phyloP scores from a whole-genome alignment of 2,329 filamentous ascomycete genomes.

The Apiospora marii region DNA sequence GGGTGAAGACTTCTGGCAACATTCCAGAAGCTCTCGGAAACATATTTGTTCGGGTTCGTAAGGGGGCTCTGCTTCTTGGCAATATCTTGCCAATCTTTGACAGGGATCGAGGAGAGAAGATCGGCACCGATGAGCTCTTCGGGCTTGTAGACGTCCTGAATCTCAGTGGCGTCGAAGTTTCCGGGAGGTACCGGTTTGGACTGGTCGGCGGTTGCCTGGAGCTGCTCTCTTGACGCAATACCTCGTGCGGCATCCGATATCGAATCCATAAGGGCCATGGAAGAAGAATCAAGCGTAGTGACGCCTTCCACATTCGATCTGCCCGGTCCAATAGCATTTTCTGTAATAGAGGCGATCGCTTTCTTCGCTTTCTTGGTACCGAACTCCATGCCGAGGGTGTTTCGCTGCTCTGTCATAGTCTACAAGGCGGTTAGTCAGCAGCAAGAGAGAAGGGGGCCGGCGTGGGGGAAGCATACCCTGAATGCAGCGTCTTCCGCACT shows the following conservation, averaged over 20 bases:
- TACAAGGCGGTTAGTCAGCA: slow-evolving; percentile 38
- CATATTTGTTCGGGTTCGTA: slow-evolving; percentile 66
- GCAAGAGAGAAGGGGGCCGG: background rate
- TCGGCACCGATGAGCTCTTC: slow-evolving; percentile 72
- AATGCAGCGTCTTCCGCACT: slow-evolving; percentile 49
- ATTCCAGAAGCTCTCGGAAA: slow-evolving; percentile 67
- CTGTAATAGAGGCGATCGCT: slow-evolving; percentile 63
- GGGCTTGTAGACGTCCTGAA: slow-evolving; percentile 77
- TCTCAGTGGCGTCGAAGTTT: slow-evolving; percentile 70
- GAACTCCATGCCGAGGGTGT: slow-evolving; percentile 78
- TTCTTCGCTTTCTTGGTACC: slow-evolving; percentile 89
- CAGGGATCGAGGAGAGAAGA: slow-evolving; percentile 70
- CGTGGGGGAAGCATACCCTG: slow-evolving; percentile 43
- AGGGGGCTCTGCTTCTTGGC: slow-evolving; percentile 66
- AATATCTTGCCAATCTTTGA: slow-evolving; percentile 78
- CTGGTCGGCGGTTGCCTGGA: slow-evolving; percentile 70
- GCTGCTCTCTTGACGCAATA: slow-evolving; percentile 73
- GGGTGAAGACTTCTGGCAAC: slow-evolving; percentile 62
- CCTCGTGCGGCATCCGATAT: slow-evolving; percentile 68
- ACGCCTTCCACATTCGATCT: slow-evolving; percentile 45
- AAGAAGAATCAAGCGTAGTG: slow-evolving; percentile 60
- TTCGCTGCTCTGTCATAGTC: slow-evolving; percentile 68
- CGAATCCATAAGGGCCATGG: slow-evolving; percentile 67
- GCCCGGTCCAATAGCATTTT: slow-evolving; percentile 74
- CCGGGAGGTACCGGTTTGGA: slow-evolving; percentile 77